A percentile compares a stretch with the other conserved stretches of the same genome.
phyloP scores from a whole-genome alignment of 345 rosid species.

The Sisymbrium irio region DNA sequence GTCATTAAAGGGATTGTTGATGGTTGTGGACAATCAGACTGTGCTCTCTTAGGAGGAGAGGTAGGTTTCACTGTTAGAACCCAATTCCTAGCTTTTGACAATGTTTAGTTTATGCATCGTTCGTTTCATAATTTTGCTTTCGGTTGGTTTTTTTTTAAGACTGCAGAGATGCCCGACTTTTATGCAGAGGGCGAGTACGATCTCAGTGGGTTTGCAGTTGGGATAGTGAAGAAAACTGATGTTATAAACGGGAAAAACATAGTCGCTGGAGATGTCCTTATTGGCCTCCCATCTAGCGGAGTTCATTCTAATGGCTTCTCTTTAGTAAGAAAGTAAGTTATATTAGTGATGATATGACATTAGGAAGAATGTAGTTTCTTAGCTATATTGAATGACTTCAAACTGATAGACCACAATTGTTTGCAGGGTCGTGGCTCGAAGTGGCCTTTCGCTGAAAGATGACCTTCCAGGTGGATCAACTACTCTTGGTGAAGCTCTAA shows the following conservation, averaged over 20 bases:
- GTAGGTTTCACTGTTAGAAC: conserved; percentile 32
- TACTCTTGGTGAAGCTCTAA: conserved; percentile 77
- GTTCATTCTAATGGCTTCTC: conserved; percentile 97
- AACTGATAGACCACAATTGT: not conserved
- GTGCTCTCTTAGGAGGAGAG: conserved; percentile 94
- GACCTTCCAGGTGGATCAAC: conserved; percentile 63
- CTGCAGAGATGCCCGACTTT: conserved; percentile 97
- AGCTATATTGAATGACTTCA: not conserved
- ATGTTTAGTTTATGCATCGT: not conserved
- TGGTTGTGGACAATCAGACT: conserved; percentile 83
- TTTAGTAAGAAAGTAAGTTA: conserved; percentile 68
- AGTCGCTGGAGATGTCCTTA: conserved; percentile 70
- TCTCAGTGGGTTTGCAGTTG: conserved; percentile 93
- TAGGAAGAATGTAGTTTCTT: not conserved
- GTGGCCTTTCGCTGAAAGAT: conserved; percentile 62
- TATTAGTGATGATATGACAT: not conserved
- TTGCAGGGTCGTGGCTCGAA: conserved; percentile 62
- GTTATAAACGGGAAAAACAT: conserved; percentile 82
- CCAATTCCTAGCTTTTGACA: not conserved
- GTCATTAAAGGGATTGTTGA: conserved; percentile 92
- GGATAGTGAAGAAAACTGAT: conserved; percentile 71
- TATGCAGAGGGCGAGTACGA: conserved; percentile 85
- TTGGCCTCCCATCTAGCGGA: conserved; percentile 92
- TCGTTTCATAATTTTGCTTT: not conserved
- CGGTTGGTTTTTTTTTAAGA: conserved; percentile 38